Base-by-base conservation (phyloP, 352 stramenopile genomes). In the Phytophthora pisi region DNA sequence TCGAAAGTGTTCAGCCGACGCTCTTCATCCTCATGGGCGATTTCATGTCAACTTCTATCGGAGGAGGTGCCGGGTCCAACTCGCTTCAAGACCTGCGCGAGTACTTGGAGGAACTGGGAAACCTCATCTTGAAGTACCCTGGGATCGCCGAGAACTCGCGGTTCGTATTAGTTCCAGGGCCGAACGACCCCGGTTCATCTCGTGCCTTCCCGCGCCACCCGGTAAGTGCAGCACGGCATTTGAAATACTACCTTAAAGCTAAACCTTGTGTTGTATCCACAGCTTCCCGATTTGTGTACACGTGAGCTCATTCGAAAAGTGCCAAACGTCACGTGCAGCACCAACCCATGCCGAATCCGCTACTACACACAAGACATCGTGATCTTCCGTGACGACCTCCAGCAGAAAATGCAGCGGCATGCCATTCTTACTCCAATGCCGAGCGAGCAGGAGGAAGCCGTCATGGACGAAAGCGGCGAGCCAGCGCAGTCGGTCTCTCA, bases 21-120 rank as follows among this genome's bases (percentile, higher is more conserved):
- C 66, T 98, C 18, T 98, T 98, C 66, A 84, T 98, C 13, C 82
- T 98, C 23, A 98, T 98, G 92, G 96, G 96, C 46, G 93, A 98
- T 71, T 98, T 98, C 62, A 81, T 93, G 51, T 95, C 89, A 7
- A 77, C 79, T 2, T 86, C 89, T 8, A 86, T 97, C 4, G 90
- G 88, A 63, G 77, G 85, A 61, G 82, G 87, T 52, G 70, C 78
- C 3, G 79, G 75, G 11, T 89, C 84, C 10, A 90, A 87, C 57
- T 84, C 78, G 20, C 66, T 95, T n/a, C 75, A 88, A 11, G 86
- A 96, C 53, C 72, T 94, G 24, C 94, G 86, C 16, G 92, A 97
- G 54, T 88, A 88, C 53, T 74, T 98, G 34, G 90, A 98, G 46
- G 92, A 98, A 47, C 77, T 99, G 5, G 89, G 84, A 7, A 95